Base-by-base conservation (phyloP, 177 flowering plant species). In the Vitis hybrid region DNA sequence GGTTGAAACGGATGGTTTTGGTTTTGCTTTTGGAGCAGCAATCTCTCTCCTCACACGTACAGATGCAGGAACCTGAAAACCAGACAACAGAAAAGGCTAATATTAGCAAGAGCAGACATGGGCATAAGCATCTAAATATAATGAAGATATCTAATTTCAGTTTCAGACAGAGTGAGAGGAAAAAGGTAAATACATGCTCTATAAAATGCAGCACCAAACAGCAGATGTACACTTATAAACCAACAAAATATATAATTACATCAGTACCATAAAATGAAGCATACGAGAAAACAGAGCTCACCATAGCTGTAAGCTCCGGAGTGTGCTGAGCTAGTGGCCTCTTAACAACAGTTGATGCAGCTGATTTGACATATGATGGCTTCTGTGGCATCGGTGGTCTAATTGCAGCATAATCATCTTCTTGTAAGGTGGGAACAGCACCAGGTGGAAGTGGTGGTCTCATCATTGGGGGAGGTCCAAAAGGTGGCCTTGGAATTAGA, bases 241-340 rank as follows among this genome's bases (percentile, higher is more conserved):
- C 46, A 41, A 41, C 46, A 41, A 41, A 41, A 41, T 7, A 41
- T 41, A 41, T 6, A 8, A 41, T 41, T 41, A 41, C 1, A 41
- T 8, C 46, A 1, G 46, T 41, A 41, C 1, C 46, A 41, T 41
- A 41, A 41, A 41, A 27, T 5, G 46, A 41, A 41, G 5, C 46
- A 67, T 35, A 15, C 2, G 30, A 41, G 56, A 27, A 59, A 30
- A 24, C 30, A n/a, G 24, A 48, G 65, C 90, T 83, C 56, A 96
- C 99, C 99, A 96, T 96, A 61, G 99, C 79, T 52, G 99, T 96
- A 63, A 96, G 97, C 68, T 92, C 98, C 18, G 99, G 99, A 18
- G 94, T 93, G 79, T 96, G 99, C 79, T 96, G 99, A 55, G 99
- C 99, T 27, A 96, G 87, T 53, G 98, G 99, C 81, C 98, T 87